A percentile compares a stretch with the other conserved stretches of the same genome.
phyloP scores from a whole-genome alignment of 352 stramenopile species.

The Thraustochytrium sp. region DNA sequence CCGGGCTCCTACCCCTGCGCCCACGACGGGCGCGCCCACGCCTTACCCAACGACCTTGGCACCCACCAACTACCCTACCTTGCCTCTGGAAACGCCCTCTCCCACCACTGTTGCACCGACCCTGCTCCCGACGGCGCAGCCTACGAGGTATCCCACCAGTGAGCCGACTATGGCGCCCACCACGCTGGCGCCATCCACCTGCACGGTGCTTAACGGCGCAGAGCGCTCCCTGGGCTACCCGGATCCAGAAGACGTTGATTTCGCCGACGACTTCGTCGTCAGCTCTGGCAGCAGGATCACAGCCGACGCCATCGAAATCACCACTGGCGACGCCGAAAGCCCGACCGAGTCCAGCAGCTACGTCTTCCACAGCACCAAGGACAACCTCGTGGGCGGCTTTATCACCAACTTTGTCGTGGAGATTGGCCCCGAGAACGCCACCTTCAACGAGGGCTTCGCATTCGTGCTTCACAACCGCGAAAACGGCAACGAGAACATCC shows the following conservation, averaged over 20 bases:
- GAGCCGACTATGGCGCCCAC: not conserved
- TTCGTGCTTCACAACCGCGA: conserved; percentile 1
- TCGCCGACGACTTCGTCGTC: not conserved
- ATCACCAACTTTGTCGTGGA: conserved; percentile 1
- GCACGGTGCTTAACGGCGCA: not conserved
- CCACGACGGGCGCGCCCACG: not conserved
- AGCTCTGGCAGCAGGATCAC: not conserved
- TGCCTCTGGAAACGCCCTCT: too few relatives aligned
- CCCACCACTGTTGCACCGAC: not conserved
- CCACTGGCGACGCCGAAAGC: not conserved
- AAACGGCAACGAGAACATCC: not conserved
- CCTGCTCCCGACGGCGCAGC: not conserved
- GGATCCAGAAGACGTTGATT: too few relatives aligned
- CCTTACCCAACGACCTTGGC: not conserved
- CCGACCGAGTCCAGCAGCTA: not conserved
- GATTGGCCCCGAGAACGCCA: not conserved
- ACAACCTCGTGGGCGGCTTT: conserved; percentile 33
- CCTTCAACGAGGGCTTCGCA: not conserved
- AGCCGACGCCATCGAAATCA: not conserved
- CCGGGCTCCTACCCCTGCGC: not conserved
- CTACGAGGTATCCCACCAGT: not conserved
- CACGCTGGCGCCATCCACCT: not conserved
- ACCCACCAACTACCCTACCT: too few relatives aligned
- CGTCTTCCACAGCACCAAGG: not conserved
- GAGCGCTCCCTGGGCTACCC: not conserved